phyloP scores from a whole-genome alignment of 345 rosid species.

The Pseudoturritis turrita region DNA sequence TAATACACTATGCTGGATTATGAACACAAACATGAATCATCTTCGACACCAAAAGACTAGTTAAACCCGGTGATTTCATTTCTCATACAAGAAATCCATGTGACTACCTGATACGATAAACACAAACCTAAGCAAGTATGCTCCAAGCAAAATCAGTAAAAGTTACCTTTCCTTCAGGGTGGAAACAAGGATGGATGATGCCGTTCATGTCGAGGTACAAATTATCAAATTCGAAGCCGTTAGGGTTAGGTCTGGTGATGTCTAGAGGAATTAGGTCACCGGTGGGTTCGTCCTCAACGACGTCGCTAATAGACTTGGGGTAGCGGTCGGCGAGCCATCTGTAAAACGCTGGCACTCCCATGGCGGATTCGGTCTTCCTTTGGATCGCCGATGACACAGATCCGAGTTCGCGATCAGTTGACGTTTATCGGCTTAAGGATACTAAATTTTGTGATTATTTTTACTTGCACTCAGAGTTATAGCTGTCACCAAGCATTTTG shows the following conservation, averaged over 20 bases:
- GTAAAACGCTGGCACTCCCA: conserved; percentile 99
- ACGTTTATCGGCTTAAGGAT: background rate
- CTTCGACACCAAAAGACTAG: background rate
- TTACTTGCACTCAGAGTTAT: no score
- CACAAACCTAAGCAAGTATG: background rate
- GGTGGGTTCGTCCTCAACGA: conserved; percentile 67
- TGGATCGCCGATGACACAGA: background rate
- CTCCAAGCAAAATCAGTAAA: background rate
- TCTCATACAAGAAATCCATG: background rate
- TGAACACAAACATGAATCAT: no score
- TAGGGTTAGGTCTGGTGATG: conserved; percentile 81
- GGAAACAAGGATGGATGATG: conserved; percentile 94
- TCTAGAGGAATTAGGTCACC: conserved; percentile 43
- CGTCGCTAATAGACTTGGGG: conserved; percentile 73
- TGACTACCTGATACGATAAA: background rate
- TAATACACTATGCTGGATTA: no score
- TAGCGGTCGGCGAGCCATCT: conserved; percentile 96
- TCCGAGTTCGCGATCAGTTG: conserved; percentile 8
- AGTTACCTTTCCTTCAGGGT: conserved; percentile 88
- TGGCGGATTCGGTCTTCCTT: conserved; percentile 22
- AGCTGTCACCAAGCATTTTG: no score
- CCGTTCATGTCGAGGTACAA: conserved; percentile 95
- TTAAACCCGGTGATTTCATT: background rate
- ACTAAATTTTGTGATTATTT: background rate
- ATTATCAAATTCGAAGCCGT: conserved; percentile 84